Base-by-base conservation (phyloP, 2,329 filamentous ascomycete species). In the Curvularia verruculosa region DNA sequence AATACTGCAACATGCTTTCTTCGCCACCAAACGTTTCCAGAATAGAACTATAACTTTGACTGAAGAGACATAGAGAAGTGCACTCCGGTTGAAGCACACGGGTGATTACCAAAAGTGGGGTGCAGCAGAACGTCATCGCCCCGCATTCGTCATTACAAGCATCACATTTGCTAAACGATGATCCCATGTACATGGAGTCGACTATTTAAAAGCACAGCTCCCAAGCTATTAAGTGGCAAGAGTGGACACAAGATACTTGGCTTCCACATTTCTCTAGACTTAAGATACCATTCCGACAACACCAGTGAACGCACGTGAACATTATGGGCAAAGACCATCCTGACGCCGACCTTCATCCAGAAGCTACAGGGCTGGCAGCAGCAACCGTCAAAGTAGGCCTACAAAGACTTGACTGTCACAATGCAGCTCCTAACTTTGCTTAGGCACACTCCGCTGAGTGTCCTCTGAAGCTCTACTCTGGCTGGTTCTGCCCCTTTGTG, bases 401-500 rank as follows among this genome's bases (percentile, higher is more conserved):
- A 39, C 15, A 3, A 15, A 2, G 23, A 3, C 36, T 49, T 45
- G 12, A 6, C 7, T 8, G 3, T 10, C 23, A 29, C 24, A 9
- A 34, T 21, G 7, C 15, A 19, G 8, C 18, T 50, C 18, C 23
- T 39, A 18, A 61, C 50, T 23, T 58, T n/a, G 1, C 0, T 1
- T 43, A 73, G 72, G 70, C 71, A 1, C 74, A 77, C 41, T 46
- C 59, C 5, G 53, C 66, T 18, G 79, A 83, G 31, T 79, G 86
- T 31, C 74, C 60, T 76, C 5, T 89, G 29, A 89, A 89, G 72
- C 80, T 92, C 12, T 92, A 91, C 75, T 85, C 85, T 13, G 87
- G 86, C 61, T 92, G 89, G 89, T 92, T 91, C 80, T 94, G 83
- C 67, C 83, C 84, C 52, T 82, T 82, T 64, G 80, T 91, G 4